A percentile compares a stretch with the other conserved stretches of the same genome.
phyloP scores from a whole-genome alignment of 2,329 filamentous ascomycete species.

The Alternaria alternata region DNA sequence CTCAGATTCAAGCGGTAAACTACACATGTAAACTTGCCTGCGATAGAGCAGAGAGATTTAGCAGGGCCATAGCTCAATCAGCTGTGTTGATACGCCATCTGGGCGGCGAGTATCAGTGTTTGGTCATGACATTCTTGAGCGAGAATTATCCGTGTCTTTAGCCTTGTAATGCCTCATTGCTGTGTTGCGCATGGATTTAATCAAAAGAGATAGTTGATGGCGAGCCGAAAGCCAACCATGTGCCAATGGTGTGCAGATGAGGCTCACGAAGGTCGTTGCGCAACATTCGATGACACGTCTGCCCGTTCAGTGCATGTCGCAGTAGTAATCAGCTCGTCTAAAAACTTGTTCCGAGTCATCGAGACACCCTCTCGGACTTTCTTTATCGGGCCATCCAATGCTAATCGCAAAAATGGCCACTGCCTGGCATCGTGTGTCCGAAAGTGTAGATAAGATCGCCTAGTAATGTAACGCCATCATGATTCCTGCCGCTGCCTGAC shows the following conservation, averaged over 20 bases:
- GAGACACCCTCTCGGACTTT: neutral
- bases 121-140: no score
- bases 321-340: neutral
- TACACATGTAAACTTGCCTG: neutral
- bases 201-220: neutral
- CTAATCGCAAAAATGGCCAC: neutral
- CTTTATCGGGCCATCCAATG: neutral
- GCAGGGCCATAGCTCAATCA: neutral
- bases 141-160: neutral
- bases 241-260: neutral
- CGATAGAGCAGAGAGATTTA: neutral
- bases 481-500: neutral
- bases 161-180: neutral
- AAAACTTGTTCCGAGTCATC: neutral
- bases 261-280: neutral
- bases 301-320: neutral
- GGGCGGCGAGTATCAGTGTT: neutral
- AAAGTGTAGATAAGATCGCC: neutral
- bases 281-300: neutral
- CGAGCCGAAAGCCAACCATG: neutral
- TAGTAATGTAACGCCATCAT: neutral
- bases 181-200: neutral
- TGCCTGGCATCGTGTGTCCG: neutral
- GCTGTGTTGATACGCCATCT: neutral
- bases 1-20: constrained; percentile 3